Evolutionary conservation across 2,329 filamentous ascomycete genomes (phyloP).

Genomic region (Colletotrichum sp.): DNA sequence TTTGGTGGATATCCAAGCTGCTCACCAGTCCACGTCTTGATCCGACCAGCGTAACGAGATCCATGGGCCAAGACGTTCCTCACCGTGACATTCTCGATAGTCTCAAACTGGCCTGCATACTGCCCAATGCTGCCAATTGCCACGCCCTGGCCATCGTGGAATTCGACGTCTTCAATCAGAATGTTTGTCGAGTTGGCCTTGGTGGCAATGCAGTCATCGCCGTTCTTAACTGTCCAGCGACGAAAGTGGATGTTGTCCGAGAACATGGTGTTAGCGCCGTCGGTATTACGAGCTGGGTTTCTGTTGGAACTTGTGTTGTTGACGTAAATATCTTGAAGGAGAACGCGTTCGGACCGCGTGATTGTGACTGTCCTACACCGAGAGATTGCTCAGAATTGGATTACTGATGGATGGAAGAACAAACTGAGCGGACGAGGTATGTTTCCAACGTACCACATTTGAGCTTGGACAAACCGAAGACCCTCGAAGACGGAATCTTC

Average conservation of each 20-base stretch:
- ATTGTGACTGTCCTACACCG: conserved; percentile 50
- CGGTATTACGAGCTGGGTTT: conserved; percentile 40
- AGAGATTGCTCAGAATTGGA: neutral
- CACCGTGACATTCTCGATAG: neutral
- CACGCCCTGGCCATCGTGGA: conserved; percentile 54
- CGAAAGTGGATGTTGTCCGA: conserved; percentile 55
- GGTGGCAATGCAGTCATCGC: conserved; percentile 57
- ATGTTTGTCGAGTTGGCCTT: conserved; percentile 64
- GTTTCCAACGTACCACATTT: conserved; percentile 51
- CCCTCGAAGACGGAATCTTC: conserved; percentile 41
- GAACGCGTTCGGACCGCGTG: conserved; percentile 48
- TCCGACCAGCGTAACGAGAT: neutral
- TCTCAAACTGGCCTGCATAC: conserved; percentile 38
- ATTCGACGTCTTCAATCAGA: conserved; percentile 50
- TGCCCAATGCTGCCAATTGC: conserved; percentile 63
- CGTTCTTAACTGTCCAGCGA: conserved; percentile 54
- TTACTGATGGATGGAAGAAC: neutral
- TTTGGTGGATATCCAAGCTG: neutral
- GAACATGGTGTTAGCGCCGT: conserved; percentile 55
- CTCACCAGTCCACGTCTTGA: neutral
- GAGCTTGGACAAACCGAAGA: conserved; percentile 56
- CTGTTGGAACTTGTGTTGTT: conserved; percentile 48
- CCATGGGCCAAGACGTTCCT: neutral
- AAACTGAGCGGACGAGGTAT: neutral
- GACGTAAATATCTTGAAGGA: conserved; percentile 55